Evolutionary conservation across 306 rosid genomes (phyloP).

Genomic region (Castanea mollissima): DNA sequence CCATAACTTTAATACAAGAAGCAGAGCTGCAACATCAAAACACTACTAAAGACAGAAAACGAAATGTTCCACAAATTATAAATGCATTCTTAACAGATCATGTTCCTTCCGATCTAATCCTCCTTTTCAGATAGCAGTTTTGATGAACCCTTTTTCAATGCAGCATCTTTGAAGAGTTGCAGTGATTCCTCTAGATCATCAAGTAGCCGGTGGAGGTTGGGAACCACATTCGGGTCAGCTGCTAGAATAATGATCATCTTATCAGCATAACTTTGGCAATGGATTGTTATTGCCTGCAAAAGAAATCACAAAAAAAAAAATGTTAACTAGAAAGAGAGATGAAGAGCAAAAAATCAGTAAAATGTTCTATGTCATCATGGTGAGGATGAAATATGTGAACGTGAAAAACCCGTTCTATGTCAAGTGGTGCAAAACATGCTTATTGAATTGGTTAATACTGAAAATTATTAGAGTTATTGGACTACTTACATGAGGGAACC

Average conservation of each 20-base stretch:
- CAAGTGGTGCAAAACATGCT: too few species aligned
- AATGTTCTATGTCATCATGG: too few species aligned
- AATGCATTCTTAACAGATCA: too few species aligned
- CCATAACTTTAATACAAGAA: too few species aligned
- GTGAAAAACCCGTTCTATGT: not conserved
- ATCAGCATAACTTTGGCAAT: constrained; percentile 49
- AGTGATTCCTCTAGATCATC: constrained; percentile 63
- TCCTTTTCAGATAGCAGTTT: not conserved
- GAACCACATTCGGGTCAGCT: constrained; percentile 47
- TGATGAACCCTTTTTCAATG: constrained; percentile 7
- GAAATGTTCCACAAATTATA: too few species aligned
- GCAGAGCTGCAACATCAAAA: too few species aligned
- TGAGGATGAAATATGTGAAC: too few species aligned
- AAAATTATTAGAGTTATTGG: not conserved
- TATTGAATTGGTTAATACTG: not conserved
- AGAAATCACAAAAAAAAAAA: not conserved
- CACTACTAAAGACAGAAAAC: too few species aligned
- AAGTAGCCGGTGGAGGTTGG: constrained; percentile 46
- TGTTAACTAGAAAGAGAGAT: not conserved
- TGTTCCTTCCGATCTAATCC: too few species aligned
- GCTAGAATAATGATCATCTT: constrained; percentile 50
- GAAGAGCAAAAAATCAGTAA: too few species aligned
- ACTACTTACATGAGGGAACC: constrained; percentile 55
- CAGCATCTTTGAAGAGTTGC: constrained; percentile 33
- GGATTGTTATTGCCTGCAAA: constrained; percentile 63